A percentile compares a stretch with the other conserved stretches of the same genome.
phyloP scores from a whole-genome alignment of 108 stramenopile genomes.

The Seminavis robusta region DNA sequence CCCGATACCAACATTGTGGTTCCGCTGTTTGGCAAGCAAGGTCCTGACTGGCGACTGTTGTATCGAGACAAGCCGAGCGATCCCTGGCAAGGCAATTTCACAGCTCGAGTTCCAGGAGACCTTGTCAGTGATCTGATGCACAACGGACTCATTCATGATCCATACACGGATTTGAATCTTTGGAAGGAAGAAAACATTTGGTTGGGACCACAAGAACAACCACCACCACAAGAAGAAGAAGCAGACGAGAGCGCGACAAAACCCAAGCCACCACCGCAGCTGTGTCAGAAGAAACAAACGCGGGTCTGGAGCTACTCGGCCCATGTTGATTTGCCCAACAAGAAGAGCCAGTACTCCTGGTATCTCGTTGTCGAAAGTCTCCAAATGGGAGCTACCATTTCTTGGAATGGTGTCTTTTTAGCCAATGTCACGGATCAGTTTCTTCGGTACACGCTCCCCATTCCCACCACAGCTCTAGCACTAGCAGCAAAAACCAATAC shows the following conservation, averaged over 20 bases:
- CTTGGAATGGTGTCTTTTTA: constrained; percentile 15
- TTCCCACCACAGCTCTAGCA: neutral
- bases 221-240: neutral
- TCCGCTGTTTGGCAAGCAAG: no score
- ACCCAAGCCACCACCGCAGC: neutral
- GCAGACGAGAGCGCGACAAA: no score
- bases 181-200: constrained; percentile 25
- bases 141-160: constrained; percentile 34
- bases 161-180: constrained; percentile 36
- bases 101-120: constrained; percentile 37
- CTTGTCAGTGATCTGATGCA: constrained; percentile 27
- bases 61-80: neutral
- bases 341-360: neutral
- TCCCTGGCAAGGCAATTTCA: no score
- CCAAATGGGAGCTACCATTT: constrained; percentile 50
- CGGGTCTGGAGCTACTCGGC: constrained; percentile 37
- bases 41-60: neutral
- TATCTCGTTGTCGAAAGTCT: constrained; percentile 42
- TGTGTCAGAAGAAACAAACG: constrained; percentile 7
- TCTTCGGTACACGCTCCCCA: constrained; percentile 20
- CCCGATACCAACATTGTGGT: constrained; percentile 3
- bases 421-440: constrained; percentile 46
- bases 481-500: neutral
- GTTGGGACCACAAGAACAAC: constrained; percentile 13
- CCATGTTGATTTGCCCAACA: constrained; percentile 8